Percentiles rank a stretch among this genome's conserved stretches.
Evolutionary conservation across 2,329 filamentous ascomycete species (phyloP).

Genomic region (Xylaria sp.): DNA sequence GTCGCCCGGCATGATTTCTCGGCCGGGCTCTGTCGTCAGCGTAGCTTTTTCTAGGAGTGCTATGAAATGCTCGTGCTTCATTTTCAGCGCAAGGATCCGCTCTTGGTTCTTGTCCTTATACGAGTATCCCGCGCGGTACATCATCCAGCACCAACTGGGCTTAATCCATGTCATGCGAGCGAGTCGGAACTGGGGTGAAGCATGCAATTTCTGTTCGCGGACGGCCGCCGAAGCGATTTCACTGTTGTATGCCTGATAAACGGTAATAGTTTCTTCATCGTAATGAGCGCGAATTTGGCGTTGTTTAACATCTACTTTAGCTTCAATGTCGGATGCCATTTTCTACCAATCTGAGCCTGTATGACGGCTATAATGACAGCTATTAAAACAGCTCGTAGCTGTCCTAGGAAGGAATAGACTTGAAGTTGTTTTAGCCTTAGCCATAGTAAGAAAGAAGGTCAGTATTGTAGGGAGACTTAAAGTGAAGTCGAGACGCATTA

Average conservation of each 20-base stretch:
- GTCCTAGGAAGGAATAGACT: neutral
- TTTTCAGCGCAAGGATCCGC: conserved; percentile 66
- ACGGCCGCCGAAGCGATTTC: conserved; percentile 25
- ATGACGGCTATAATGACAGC: neutral
- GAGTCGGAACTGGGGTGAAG: conserved; percentile 27
- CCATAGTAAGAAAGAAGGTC: too few species aligned
- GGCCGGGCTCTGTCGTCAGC: conserved; percentile 46
- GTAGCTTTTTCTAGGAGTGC: conserved; percentile 56
- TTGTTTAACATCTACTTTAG: neutral
- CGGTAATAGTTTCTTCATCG: conserved; percentile 31
- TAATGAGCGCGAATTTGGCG: conserved; percentile 26
- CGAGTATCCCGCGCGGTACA: conserved; percentile 71
- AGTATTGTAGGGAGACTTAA: too few species aligned
- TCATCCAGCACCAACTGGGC: conserved; percentile 61
- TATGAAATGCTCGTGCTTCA: conserved; percentile 63
- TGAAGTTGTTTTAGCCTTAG: too few species aligned
- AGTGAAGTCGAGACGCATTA: too few species aligned
- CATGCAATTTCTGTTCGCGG: conserved; percentile 16
- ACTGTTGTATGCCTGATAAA: conserved; percentile 31
- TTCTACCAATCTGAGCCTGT: neutral
- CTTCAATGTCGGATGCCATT: neutral
- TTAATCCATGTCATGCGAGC: conserved; percentile 33
- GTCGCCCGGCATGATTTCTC: conserved; percentile 29
- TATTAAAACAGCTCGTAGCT: neutral
- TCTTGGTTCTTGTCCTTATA: conserved; percentile 66